Evolutionary conservation across 2,329 filamentous ascomycete genomes (phyloP).

Genomic region (Ascochyta pisi): DNA sequence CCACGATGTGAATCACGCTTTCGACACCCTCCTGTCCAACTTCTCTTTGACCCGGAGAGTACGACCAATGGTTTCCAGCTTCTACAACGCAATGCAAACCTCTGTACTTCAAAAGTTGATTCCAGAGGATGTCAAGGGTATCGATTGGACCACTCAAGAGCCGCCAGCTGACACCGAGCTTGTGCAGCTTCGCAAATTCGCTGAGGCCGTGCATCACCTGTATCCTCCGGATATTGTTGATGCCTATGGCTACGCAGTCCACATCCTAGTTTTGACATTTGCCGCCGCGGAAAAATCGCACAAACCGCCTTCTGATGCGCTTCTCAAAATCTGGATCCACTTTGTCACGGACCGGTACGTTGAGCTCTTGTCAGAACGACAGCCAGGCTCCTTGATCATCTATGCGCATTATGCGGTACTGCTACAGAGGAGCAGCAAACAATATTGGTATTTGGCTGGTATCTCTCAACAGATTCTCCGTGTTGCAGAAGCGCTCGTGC

Average conservation of each 20-base stretch:
- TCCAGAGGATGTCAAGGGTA: constrained; percentile 28
- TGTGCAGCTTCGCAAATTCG: constrained; percentile 33
- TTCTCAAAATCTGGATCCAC: constrained; percentile 40
- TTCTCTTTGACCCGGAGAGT: constrained; percentile 32
- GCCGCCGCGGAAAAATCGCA: constrained; percentile 19
- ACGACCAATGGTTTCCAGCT: constrained; percentile 32
- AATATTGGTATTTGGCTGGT: constrained; percentile 38
- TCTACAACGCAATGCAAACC: constrained; percentile 19
- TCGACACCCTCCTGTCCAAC: constrained; percentile 33
- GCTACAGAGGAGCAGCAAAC: constrained; percentile 24
- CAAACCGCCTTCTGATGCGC: constrained; percentile 29
- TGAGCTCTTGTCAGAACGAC: constrained; percentile 36
- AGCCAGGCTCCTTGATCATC: constrained; percentile 45
- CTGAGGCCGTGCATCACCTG: constrained; percentile 30
- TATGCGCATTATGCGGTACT: constrained; percentile 48
- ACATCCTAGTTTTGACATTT: constrained; percentile 32
- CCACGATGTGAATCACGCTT: constrained; percentile 24
- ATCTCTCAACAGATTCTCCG: constrained; percentile 33
- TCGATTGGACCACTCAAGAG: constrained; percentile 26
- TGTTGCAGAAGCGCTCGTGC: constrained; percentile 34
- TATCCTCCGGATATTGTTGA: constrained; percentile 40
- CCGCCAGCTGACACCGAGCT: constrained; percentile 30
- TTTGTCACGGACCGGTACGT: constrained; percentile 33
- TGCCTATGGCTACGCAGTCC: constrained; percentile 34
- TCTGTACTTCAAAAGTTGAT: constrained; percentile 25